A percentile compares a stretch with the other conserved stretches of the same genome.
These are phyloP conservation scores for Ceriops decandra DNA, from an alignment of 345 rosid species.

Conservation along the genomic window DNA sequence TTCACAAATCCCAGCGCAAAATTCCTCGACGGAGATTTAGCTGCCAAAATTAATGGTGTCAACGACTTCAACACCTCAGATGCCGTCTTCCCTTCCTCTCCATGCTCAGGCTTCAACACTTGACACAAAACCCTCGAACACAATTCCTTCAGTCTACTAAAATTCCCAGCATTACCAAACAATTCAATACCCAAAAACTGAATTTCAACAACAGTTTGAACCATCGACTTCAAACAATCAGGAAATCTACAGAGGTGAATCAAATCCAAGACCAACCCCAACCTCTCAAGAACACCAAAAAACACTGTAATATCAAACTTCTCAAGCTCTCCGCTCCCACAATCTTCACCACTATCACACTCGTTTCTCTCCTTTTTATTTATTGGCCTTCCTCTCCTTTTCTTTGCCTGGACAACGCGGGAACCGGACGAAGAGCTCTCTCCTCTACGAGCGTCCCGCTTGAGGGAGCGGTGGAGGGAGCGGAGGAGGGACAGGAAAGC, in stretches of 20 bases:
- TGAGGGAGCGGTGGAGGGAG: conserved; percentile 64
- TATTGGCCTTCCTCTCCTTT: conserved; percentile 12
- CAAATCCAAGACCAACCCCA: conserved; percentile 52
- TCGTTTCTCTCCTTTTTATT: conserved; percentile 10
- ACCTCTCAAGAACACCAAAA: conserved; percentile 41
- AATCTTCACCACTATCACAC: conserved; percentile 21
- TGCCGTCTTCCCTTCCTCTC: conserved; percentile 54
- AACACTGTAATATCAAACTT: conserved; percentile 37
- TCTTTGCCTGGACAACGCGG: conserved; percentile 20
- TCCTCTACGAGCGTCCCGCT: conserved; percentile 21
- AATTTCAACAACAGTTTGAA: conserved; percentile 63
- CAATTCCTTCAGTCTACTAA: conserved; percentile 37
- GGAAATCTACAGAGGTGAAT: conserved; percentile 80
- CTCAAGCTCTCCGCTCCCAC: conserved; percentile 25
- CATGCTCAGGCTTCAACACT: conserved; percentile 59
- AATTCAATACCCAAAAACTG: conserved; percentile 44
- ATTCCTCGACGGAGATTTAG: conserved; percentile 59
- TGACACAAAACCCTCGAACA: conserved; percentile 52
- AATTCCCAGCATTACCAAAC: conserved; percentile 28
- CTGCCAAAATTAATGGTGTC: conserved; percentile 53
- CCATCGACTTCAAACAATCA: conserved; percentile 66
- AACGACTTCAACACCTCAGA: conserved; percentile 67
- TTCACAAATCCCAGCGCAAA: conserved; percentile 63
- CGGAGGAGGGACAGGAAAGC: conserved; percentile 68
- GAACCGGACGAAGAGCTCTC: neutral